Conservation (phyloP, 305 asterid species). For the Withania somnifera region DNA sequence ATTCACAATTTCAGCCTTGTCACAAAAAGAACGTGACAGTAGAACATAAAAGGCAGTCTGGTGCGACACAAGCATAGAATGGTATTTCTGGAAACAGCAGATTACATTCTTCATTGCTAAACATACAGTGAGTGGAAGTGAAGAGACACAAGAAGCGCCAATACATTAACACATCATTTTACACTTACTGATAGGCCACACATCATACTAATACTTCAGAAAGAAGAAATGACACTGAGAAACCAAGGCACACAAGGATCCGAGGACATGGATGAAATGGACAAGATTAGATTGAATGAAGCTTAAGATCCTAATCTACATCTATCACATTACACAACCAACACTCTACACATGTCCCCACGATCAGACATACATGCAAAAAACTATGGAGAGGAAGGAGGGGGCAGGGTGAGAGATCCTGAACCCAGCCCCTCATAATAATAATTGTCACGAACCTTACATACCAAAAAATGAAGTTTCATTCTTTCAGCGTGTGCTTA, state of each 20-base stretch:
- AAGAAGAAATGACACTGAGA: background rate
- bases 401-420: background rate
- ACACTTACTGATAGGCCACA: background rate
- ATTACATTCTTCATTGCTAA: background rate
- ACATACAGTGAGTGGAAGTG: background rate
- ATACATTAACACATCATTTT: background rate
- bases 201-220: background rate
- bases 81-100: background rate
- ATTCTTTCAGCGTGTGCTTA: background rate
- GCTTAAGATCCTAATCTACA: background rate
- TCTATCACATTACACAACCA: background rate
- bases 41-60: background rate
- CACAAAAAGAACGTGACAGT: background rate
- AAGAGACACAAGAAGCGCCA: background rate
- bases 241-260: background rate
- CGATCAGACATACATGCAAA: background rate
- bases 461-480: background rate
- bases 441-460: background rate
- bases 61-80: background rate
- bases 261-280: background rate
- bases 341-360: background rate
- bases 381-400: background rate
- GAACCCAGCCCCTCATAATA: background rate
- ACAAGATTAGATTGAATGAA: background rate
- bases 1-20: background rate